Conservation (phyloP, 805 yeast genomes). For the Saccharomyces kudriavzevii region DNA sequence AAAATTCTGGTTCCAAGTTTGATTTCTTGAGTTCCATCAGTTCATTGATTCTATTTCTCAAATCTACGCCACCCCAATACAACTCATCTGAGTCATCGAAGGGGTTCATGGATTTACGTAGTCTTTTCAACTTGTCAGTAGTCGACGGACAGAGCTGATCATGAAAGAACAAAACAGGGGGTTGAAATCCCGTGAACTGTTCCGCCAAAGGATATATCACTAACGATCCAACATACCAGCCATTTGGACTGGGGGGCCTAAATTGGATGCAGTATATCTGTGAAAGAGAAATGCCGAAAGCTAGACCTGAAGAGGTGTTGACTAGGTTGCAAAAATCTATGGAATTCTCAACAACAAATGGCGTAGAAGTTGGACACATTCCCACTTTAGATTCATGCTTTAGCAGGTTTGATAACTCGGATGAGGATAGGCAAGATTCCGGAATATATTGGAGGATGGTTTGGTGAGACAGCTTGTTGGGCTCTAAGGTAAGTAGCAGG, state of each 20-base stretch:
- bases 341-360: background rate
- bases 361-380: background rate
- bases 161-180: conserved; percentile 87
- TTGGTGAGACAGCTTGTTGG: conserved; percentile 36
- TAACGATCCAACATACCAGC: conserved; percentile 89
- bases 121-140: conserved; percentile 46
- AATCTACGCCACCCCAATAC: conserved; percentile 90
- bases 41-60: conserved; percentile 46
- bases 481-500: conserved; percentile 53
- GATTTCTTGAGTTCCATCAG: conserved; percentile 60
- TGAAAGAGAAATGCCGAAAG: background rate
- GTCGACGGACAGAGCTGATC: conserved; percentile 82
- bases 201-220: conserved; percentile 39
- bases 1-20: conserved; percentile 61
- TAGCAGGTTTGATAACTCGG: background rate
- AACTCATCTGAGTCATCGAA: conserved; percentile 49
- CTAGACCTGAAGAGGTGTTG: background rate
- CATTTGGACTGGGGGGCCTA: conserved; percentile 66
- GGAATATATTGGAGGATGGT: conserved; percentile 25
- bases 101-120: conserved; percentile 64
- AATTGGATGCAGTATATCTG: conserved; percentile 70
- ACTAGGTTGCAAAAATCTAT: background rate
- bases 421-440: conserved; percentile 6
- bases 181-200: conserved; percentile 38
- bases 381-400: background rate